Evolutionary conservation across 1,139 yeast species (phyloP).

Genomic region (Nakaseomyces glabratus): DNA sequence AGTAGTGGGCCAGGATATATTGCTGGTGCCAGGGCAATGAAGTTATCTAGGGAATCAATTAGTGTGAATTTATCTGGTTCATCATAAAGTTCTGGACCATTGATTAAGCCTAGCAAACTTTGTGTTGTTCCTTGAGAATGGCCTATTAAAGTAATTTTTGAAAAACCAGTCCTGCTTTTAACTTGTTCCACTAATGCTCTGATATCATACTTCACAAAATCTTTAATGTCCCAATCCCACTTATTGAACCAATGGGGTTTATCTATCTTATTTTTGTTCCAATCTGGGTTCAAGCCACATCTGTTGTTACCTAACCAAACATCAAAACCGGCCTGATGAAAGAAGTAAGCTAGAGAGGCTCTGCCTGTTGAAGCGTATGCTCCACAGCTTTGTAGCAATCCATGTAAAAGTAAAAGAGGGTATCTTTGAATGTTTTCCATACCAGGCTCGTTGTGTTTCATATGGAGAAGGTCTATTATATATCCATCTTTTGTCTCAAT

Average conservation of each 20-base stretch:
- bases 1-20: conserved; percentile 74
- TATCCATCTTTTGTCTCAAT: conserved; percentile 76
- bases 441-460: conserved; percentile 40
- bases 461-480: conserved; percentile 52
- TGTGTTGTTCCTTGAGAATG: conserved; percentile 96
- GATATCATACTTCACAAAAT: conserved; percentile 70
- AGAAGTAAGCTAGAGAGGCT: conserved; percentile 61
- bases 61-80: conserved; percentile 35
- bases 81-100: conserved; percentile 29
- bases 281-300: conserved; percentile 65
- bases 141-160: conserved; percentile 56
- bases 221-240: conserved; percentile 85
- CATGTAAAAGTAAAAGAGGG: conserved; percentile 76
- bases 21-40: conserved; percentile 83
- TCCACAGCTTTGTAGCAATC: conserved; percentile 78
- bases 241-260: conserved; percentile 35
- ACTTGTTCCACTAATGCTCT: conserved; percentile 64
- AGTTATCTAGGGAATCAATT: conserved; percentile 48
- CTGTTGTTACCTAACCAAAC: conserved; percentile 94
- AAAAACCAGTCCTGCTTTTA: conserved; percentile 33
- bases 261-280: conserved; percentile 38
- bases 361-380: conserved; percentile 76
- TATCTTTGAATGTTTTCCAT: conserved; percentile 32
- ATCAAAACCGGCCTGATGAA: conserved; percentile 60
- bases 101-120: conserved; percentile 50